Evolutionary conservation across 768 basidiomycete genomes (phyloP).

Genomic region (Mycena galopus): DNA sequence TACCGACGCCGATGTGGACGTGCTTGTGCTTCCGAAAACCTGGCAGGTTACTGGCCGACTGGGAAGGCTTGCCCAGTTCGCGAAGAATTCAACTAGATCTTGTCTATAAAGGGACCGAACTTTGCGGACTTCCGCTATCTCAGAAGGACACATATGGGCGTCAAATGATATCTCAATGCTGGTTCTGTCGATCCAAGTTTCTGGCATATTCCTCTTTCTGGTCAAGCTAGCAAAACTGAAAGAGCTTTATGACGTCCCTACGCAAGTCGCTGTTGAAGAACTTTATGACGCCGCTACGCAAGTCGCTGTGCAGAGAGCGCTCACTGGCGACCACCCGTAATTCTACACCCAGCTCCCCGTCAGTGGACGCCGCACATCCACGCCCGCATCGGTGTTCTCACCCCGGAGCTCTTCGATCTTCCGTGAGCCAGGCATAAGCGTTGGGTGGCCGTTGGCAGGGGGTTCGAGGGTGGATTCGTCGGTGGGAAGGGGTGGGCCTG

Average conservation of each 20-base stretch:
- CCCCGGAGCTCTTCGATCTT: too few relatives aligned
- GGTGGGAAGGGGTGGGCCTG: too few relatives aligned
- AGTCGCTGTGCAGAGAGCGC: conserved; percentile 91
- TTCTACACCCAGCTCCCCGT: too few relatives aligned
- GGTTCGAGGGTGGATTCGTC: too few relatives aligned
- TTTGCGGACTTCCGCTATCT: conserved; percentile 93
- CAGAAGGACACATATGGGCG: conserved; percentile 75
- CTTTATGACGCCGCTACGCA: conserved; percentile 93
- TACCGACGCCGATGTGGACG: conserved; percentile 88
- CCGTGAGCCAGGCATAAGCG: too few relatives aligned
- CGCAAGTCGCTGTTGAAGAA: too few relatives aligned
- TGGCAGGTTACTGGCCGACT: conserved; percentile 85
- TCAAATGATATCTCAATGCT: conserved; percentile 88
- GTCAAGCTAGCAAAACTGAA: conserved; percentile 91
- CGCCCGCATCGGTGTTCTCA: too few relatives aligned
- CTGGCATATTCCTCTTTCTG: conserved; percentile 87
- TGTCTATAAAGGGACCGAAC: conserved; percentile 95
- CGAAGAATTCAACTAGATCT: conserved; percentile 83
- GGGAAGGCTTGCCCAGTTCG: conserved; percentile 78
- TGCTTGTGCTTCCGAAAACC: conserved; percentile 78
- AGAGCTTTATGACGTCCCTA: too few relatives aligned
- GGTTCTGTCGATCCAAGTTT: conserved; percentile 91
- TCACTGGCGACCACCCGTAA: too few relatives aligned
- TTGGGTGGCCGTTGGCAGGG: too few relatives aligned
- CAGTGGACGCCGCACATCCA: too few relatives aligned